Percentiles rank a stretch among this genome's conserved stretches.
Conservation (phyloP, 805 yeast genomes). For the Candida ascalaphidarum region DNA sequence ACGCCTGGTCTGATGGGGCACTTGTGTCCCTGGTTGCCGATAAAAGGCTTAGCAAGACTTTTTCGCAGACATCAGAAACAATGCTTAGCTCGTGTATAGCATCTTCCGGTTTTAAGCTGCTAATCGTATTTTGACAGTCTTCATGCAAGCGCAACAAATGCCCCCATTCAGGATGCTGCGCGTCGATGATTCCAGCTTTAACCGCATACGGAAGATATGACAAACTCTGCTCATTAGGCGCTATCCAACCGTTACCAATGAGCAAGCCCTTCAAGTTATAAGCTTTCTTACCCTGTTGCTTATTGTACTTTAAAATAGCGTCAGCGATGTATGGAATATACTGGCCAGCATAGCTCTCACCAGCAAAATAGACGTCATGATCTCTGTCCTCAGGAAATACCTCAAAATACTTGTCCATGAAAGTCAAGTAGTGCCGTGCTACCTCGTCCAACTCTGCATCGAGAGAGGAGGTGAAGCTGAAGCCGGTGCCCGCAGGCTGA, state of each 20-base stretch:
- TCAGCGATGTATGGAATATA: conserved; percentile 84
- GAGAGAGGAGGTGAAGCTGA: conserved; percentile 53
- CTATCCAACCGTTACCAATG: conserved; percentile 93
- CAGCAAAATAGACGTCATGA: conserved; percentile 72
- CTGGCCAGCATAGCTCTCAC: conserved; percentile 97
- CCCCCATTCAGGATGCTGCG: conserved; percentile 29
- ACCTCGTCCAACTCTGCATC: conserved; percentile 50
- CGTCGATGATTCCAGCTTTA: conserved; percentile 46
- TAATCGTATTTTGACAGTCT: conserved; percentile 49
- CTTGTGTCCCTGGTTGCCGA: conserved; percentile 15
- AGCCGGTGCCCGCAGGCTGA: conserved; percentile 94
- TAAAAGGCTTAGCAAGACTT: conserved; percentile 33
- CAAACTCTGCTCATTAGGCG: conserved; percentile 77
- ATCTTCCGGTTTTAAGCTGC: conserved; percentile 9
- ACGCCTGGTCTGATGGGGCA: conserved; percentile 34
- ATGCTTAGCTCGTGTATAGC: conserved; percentile 9
- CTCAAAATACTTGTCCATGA: conserved; percentile 57
- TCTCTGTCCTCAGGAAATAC: conserved; percentile 63
- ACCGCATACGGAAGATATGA: conserved; percentile 68
- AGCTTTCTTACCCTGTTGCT: conserved; percentile 7
- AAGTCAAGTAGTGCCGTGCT: conserved; percentile 52
- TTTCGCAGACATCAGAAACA: conserved; percentile 37
- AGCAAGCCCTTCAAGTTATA: conserved; percentile 55
- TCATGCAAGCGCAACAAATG: conserved; percentile 43
- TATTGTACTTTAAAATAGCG: conserved; percentile 44